A percentile compares a stretch with the other conserved stretches of the same genome.
phyloP scores from a whole-genome alignment of 768 basidiomycete genomes.

The Hygrophorus pudorinus region DNA sequence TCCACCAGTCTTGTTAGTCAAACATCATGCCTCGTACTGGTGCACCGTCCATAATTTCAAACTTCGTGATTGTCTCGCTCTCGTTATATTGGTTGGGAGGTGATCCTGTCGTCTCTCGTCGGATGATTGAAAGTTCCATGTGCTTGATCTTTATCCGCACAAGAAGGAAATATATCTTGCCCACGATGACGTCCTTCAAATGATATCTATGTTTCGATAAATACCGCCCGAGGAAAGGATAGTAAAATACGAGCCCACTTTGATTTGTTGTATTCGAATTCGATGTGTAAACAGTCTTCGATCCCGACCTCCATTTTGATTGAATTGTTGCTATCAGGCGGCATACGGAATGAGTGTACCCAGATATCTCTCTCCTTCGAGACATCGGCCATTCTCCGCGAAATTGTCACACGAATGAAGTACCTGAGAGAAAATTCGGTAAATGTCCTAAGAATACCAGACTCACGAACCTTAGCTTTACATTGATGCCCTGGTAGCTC shows the following conservation, averaged over 20 bases:
- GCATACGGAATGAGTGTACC: conserved; percentile 99
- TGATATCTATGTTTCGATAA: conserved; percentile 62
- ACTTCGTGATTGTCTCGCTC: conserved; percentile 97
- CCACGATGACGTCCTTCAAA: conserved; percentile 96
- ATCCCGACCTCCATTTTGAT: conserved; percentile 99
- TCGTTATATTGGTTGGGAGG: conserved; percentile 99
- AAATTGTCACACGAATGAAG: conserved; percentile 84
- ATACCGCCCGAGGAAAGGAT: background rate
- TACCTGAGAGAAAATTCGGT: conserved; percentile 45
- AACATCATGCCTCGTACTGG: conserved; percentile 73
- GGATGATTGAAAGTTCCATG: conserved; percentile 97
- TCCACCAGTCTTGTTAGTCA: background rate
- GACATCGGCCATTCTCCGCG: conserved; percentile 88
- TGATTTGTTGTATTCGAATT: conserved; percentile 99
- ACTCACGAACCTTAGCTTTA: conserved; percentile 74
- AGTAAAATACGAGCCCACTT: conserved; percentile 51
- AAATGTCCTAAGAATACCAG: background rate
- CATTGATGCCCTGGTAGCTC: conserved; percentile 96
- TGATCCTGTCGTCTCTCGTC: conserved; percentile 92
- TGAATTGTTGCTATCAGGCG: conserved; percentile 93
- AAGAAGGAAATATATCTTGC: conserved; percentile 98
- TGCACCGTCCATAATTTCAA: conserved; percentile 98
- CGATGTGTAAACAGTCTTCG: conserved; percentile 97
- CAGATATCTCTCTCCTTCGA: conserved; percentile 89
- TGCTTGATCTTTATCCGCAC: conserved; percentile 99